Evolutionary conservation across 768 basidiomycete genomes (phyloP), one percentile per base, ranked within the genome.

Genomic region (Podaxis pistillaris): DNA sequence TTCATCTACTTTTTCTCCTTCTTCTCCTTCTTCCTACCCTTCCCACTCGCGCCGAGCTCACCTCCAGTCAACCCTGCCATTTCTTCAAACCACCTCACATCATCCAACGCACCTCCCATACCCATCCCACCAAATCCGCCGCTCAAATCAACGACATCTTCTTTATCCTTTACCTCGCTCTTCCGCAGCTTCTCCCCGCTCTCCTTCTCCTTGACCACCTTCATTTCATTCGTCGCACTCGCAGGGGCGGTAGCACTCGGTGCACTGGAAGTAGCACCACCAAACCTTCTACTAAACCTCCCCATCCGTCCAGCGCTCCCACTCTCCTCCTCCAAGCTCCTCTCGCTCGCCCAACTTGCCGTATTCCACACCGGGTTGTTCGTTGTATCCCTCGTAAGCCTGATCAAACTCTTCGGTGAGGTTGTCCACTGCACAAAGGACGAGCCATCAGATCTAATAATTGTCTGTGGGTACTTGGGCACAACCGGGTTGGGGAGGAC

Each of bases 281-380:
- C 90, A 69, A 94, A 96, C 64, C 81, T 82, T 69, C 84, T 82
- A 72, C 81, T 91, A 75, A 93, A 96, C 68, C 93, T 80, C 11
- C 92, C 91, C 69, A 96, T 75, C 11, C 94, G 79, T 6, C 94
- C 94, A 1, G 87, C 84, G 53, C 85, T 83, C 56, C 85, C 86
- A 64, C 78, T 85, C 69, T 91, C 91, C 64, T 90, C 90, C 66
- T 87, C 87, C 52, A 87, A 71, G 1, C 78, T 78, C 33, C 77
- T 73, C 46, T 82, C 86, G 62, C 78, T 78, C 26, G 81, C 76
- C 61, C 61, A 62, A 63, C 81, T 76, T 2, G 84, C 83, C 2
- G 89, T 85, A 69, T 92, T 91, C 90, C 91, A 97, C 5, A 93
- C 74, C 1, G 94, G 91, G 68, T 94, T 88, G 72, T 94, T 97